These are phyloP conservation scores for Leptodontidium sp. DNA, from an alignment of 2,329 filamentous ascomycete species.

Conservation along the genomic window DNA sequence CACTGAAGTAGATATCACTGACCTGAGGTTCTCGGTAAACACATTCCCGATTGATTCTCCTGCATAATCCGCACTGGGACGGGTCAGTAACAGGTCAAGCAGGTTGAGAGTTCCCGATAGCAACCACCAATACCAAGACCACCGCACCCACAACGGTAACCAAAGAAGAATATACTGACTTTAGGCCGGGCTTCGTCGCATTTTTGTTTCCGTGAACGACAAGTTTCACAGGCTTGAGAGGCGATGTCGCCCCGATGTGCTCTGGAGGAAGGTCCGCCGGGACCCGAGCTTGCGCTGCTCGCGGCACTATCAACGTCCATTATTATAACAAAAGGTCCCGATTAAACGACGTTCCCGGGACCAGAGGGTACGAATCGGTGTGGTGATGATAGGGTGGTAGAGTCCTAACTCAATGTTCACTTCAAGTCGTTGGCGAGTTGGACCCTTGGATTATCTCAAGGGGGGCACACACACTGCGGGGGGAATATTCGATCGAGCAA, in stretches of 20 bases:
- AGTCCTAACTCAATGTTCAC: conserved; percentile 10
- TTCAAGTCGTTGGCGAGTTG: conserved; percentile 5
- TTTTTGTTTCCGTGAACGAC: conserved; percentile 67
- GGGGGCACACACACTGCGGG: conserved; percentile 15
- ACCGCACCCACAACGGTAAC: not conserved
- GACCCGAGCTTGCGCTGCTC: conserved; percentile 33
- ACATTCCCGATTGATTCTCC: conserved; percentile 64
- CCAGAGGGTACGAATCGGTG: conserved; percentile 6
- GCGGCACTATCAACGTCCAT: conserved; percentile 43
- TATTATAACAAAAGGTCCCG: conserved; percentile 38
- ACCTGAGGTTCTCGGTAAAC: conserved; percentile 54
- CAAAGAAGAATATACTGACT: conserved; percentile 8
- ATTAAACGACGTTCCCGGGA: conserved; percentile 1
- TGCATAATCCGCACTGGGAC: conserved; percentile 62
- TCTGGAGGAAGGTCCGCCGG: conserved; percentile 44
- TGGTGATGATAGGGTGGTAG: conserved; percentile 19
- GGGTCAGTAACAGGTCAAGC: not conserved
- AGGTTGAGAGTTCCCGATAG: not conserved
- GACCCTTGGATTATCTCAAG: conserved; percentile 7
- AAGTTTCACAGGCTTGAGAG: conserved; percentile 66
- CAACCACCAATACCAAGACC: not conserved
- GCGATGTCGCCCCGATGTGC: conserved; percentile 55
- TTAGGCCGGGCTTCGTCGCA: conserved; percentile 70
- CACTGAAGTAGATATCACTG: not conserved
- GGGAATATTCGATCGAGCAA: conserved; percentile 18